A percentile compares a stretch with the other conserved stretches of the same genome.
Conservation (phyloP, 257 asterid species). For the Solanum lycopersicoides region DNA sequence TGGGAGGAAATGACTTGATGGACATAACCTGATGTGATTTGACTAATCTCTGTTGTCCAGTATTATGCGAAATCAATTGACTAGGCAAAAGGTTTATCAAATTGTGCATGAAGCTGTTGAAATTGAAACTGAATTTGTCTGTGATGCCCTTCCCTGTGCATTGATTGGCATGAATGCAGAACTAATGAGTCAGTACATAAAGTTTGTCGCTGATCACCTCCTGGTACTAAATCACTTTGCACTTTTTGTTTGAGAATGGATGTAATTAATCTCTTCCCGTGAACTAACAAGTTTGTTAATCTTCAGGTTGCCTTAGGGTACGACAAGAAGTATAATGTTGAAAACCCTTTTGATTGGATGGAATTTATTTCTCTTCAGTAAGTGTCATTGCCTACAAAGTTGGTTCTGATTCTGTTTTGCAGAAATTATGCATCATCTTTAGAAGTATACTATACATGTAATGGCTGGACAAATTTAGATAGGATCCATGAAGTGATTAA, state of each 20-base stretch:
- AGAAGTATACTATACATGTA: not conserved
- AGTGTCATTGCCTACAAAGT: constrained; percentile 11
- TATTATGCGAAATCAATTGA: constrained; percentile 41
- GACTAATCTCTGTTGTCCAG: constrained; percentile 17
- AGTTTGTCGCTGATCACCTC: constrained; percentile 66
- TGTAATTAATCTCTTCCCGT: not conserved
- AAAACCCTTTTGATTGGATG: constrained; percentile 89
- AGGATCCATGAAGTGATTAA: not conserved
- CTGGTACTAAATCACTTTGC: constrained; percentile 32
- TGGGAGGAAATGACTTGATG: not conserved
- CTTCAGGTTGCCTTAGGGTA: constrained; percentile 59
- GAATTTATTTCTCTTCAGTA: constrained; percentile 69
- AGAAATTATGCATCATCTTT: not conserved
- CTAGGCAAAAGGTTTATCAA: constrained; percentile 42
- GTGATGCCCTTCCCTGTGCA: constrained; percentile 84
- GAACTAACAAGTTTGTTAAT: not conserved
- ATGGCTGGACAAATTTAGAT: not conserved
- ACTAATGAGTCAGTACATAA: constrained; percentile 60
- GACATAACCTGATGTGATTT: not conserved
- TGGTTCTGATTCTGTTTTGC: not conserved
- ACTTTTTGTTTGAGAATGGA: not conserved
- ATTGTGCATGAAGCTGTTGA: constrained; percentile 79
- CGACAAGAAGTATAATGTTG: constrained; percentile 38
- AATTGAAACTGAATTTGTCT: constrained; percentile 62
- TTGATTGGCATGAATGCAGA: constrained; percentile 67